These are phyloP conservation scores for Dinochytrium kinnereticum DNA, from an alignment of 371 early-diverging fungal genomes.

Conservation along the genomic window DNA sequence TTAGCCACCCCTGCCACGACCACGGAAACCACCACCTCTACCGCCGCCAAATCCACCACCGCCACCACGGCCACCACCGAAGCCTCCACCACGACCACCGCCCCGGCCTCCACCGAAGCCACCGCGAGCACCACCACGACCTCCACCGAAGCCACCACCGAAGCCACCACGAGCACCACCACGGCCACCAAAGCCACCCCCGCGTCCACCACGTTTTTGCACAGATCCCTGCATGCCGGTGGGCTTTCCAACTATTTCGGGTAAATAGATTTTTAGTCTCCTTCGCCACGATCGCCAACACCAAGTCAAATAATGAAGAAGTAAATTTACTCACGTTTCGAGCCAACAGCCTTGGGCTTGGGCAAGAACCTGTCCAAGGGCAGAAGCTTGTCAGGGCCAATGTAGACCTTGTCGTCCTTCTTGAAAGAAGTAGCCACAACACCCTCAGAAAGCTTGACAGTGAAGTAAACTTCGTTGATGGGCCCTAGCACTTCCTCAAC, in stretches of 20 bases:
- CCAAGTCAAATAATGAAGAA: conserved; percentile 39
- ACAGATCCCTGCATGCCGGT: conserved; percentile 56
- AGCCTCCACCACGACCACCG: conserved; percentile 40
- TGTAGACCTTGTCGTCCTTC: conserved; percentile 86
- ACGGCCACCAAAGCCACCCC: conserved; percentile 39
- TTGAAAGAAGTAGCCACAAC: conserved; percentile 93
- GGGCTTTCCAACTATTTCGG: conserved; percentile 40
- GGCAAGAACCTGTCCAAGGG: conserved; percentile 97
- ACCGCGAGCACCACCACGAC: conserved; percentile 42
- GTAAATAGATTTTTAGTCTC: conserved; percentile 34
- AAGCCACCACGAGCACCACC: conserved; percentile 31
- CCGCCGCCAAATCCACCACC: conserved; percentile 32
- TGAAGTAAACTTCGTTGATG: conserved; percentile 95
- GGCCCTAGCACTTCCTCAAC: conserved; percentile 99
- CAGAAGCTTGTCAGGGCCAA: conserved; percentile 91
- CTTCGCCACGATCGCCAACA: conserved; percentile 49
- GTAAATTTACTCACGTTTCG: conserved; percentile 59
- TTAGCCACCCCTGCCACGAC: conserved; percentile 23
- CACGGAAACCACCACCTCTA: conserved; percentile 25
- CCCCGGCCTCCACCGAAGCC: conserved; percentile 39
- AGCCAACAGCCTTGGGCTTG: conserved; percentile 78
- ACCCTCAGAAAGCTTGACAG: conserved; percentile 94
- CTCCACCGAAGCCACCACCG: conserved; percentile 55
- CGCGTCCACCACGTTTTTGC: conserved; percentile 47
- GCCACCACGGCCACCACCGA: conserved; percentile 34